Base-by-base conservation (phyloP, 1,139 yeast genomes). In the Yamadazyma spencermartinsiae region DNA sequence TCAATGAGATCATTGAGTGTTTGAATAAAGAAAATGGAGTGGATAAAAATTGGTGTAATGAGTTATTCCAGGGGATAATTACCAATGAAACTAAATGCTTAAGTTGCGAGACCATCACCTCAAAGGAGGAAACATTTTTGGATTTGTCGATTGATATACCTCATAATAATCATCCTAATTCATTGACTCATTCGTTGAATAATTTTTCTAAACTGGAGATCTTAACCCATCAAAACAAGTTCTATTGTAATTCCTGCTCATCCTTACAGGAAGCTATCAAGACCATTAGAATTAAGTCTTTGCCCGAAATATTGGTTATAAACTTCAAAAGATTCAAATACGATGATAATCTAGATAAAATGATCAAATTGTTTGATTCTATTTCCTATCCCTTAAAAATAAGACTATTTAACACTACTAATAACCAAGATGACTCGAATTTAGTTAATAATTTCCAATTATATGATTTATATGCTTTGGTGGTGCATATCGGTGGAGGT, bases 401-500 rank as follows among this genome's bases (percentile, higher is more conserved):
- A 40, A 69, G 90, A 23, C 74, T 90, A 28, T 82, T 84, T 56
- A 87, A 88, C 52, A 86, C 94, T 16, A 80, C 90, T 1, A 80
- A 72, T 25, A 51, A 46, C 23, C 27, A 34, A 4, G 41, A 41
- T 13, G 37, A 42, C 20, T 31, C 27, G 9, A 31, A 36, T 12
- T 21, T 30, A 3, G 52, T 49, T 12, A 49, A 49, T 15, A 80
- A 79, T 29, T 63, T 62, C 37, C 58, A 61, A n/a, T 71, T 83
- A 20, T 92, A 89, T 55, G 96, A 89, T 51, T 66, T 92, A 37
- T 84, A 82, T 45, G 89, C 94, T 0, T 81, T 90, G 31, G 94
- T 92, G 16, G 89, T 92, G 15, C 98, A 92, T 55, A 83, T 92
- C 52, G 98, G 98, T 4, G 95, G 97, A 2, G 98, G 98, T 0